A percentile compares a stretch with the other conserved stretches of the same genome.
Evolutionary conservation across 140 eudicot species (phyloP).

Genomic region (Flaveria floridana): DNA sequence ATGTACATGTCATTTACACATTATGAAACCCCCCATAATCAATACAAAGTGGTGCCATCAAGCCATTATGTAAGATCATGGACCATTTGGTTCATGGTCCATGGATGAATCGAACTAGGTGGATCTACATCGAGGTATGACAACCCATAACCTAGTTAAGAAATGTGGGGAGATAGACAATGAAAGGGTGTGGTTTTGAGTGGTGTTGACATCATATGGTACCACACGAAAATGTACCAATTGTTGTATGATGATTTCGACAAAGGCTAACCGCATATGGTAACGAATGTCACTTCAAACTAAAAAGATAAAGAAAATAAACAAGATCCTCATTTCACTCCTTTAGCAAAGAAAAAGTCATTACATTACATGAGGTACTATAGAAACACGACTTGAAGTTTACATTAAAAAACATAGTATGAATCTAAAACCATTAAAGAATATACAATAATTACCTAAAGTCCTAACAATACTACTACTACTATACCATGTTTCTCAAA

Average conservation of each 20-base stretch:
- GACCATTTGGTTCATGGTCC: slow-evolving; percentile 30
- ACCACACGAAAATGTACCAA: neutral
- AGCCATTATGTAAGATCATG: slow-evolving; percentile 33
- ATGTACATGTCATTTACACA: slow-evolving; percentile 17
- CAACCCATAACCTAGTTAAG: slow-evolving; percentile 25
- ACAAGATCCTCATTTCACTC: neutral
- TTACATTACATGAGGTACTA: neutral
- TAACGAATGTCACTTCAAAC: neutral
- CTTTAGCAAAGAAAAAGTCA: slow-evolving; percentile 1
- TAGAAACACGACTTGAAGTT: neutral
- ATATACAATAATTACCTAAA: neutral
- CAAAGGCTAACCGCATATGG: neutral
- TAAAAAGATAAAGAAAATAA: neutral
- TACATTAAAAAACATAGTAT: neutral
- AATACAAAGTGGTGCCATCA: slow-evolving; percentile 15
- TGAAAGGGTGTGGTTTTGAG: neutral
- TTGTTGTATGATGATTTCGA: neutral
- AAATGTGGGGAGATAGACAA: slow-evolving; percentile 25
- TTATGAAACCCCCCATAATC: neutral
- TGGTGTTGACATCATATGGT: slow-evolving; percentile 4
- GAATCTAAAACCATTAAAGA: neutral
- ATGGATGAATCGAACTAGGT: slow-evolving; percentile 23
- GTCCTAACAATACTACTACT: neutral
- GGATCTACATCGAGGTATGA: slow-evolving; percentile 15
- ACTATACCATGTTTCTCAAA: slow-evolving; percentile 21